phyloP scores from a whole-genome alignment of 2,329 filamentous ascomycete species.

The Malbranchea cinnamomea region DNA sequence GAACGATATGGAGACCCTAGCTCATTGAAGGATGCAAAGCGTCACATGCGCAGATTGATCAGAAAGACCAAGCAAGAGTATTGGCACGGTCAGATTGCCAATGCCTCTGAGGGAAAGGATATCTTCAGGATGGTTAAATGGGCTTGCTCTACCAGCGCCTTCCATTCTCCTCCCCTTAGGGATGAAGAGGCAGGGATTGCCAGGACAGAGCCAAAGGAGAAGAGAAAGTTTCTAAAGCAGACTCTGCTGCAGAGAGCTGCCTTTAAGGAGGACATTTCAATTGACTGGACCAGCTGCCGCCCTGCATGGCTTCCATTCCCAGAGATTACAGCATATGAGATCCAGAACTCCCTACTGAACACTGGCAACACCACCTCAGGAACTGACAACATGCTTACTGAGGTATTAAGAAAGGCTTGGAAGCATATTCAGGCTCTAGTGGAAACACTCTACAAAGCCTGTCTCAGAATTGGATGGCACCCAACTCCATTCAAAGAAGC shows the following conservation, averaged over 20 bases:
- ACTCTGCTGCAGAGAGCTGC: slow-evolving; percentile 1
- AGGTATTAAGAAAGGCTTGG: not conserved
- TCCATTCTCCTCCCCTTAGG: slow-evolving; percentile 2
- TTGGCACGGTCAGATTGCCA: slow-evolving; percentile 2
- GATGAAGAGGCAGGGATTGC: not conserved
- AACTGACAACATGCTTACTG: not conserved
- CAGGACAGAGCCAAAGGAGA: slow-evolving; percentile 1
- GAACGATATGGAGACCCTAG: not conserved
- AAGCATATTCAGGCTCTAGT: slow-evolving; percentile 1
- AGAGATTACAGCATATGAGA: slow-evolving; percentile 2
- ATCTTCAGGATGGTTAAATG: slow-evolving; percentile 4
- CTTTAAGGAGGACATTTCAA: not conserved
- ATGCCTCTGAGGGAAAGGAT: slow-evolving; percentile 2
- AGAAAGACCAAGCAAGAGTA: slow-evolving; percentile 1
- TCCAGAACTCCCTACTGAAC: slow-evolving; percentile 1
- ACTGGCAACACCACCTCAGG: not conserved
- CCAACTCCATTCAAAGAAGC: slow-evolving; percentile 11
- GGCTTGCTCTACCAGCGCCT: slow-evolving; percentile 2
- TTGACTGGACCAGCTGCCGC: not conserved
- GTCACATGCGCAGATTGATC: slow-evolving; percentile 1
- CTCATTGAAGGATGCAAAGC: slow-evolving; percentile 1
- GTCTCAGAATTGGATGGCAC: slow-evolving; percentile 10
- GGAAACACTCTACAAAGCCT: slow-evolving; percentile 9
- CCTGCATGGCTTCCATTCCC: not conserved
- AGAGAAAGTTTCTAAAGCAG: not conserved